phyloP scores from a whole-genome alignment of 2,329 filamentous ascomycete genomes.

The Cladorrhinum sp. region DNA sequence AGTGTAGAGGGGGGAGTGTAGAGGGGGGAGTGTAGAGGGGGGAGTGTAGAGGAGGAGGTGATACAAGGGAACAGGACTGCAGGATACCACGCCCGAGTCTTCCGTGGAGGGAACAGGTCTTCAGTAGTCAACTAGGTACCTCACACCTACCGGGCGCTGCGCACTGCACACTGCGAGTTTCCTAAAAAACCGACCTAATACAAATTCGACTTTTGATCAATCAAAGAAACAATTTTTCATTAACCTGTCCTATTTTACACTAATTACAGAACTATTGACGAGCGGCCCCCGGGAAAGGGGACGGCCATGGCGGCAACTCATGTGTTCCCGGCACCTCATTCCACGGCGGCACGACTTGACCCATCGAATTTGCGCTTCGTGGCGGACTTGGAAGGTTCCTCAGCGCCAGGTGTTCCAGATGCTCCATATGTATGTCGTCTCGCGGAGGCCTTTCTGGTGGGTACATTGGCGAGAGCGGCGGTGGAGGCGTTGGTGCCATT shows the following conservation, averaged over 20 bases:
- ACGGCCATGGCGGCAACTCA: not conserved
- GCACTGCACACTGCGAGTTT: too few species aligned
- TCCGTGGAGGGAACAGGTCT: too few species aligned
- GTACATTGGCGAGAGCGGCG: not conserved
- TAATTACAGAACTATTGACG: not conserved
- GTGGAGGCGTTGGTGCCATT: not conserved
- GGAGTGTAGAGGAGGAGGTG: too few species aligned
- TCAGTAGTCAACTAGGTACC: too few species aligned
- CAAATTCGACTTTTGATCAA: not conserved
- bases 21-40: too few species aligned
- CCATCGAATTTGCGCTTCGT: not conserved
- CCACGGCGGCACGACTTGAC: slow-evolving; percentile 1
- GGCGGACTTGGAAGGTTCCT: slow-evolving; percentile 1
- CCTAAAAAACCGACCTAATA: too few species aligned
- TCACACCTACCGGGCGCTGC: too few species aligned
- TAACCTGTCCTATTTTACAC: not conserved
- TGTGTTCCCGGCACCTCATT: slow-evolving; percentile 1
- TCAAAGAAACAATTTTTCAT: not conserved
- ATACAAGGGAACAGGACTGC: too few species aligned
- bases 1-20: too few species aligned
- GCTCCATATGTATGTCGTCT: slow-evolving; percentile 6
- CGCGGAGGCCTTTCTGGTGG: not conserved
- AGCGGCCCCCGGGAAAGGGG: not conserved
- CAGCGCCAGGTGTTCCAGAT: not conserved
- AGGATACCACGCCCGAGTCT: too few species aligned